Conservation (phyloP, 768 basidiomycete species). For the Macrocybe gigantea region DNA sequence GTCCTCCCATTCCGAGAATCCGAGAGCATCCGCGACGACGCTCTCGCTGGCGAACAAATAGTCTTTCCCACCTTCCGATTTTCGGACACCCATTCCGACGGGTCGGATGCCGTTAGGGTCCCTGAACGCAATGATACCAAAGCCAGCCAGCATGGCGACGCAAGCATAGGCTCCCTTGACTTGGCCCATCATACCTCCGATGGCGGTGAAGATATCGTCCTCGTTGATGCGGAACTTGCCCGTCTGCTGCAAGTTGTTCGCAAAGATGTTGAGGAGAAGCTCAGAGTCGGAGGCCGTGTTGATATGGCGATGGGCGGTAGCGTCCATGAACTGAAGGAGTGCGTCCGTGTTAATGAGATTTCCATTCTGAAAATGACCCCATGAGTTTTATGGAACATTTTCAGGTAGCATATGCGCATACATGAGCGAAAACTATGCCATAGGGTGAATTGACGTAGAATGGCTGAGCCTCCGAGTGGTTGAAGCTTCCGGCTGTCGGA, state of each 20-base stretch:
- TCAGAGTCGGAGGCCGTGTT: slow-evolving; percentile 99
- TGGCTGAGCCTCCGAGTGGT: slow-evolving; percentile 95
- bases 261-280: slow-evolving; percentile 94
- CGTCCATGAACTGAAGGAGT: slow-evolving; percentile 91
- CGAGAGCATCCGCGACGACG: slow-evolving; percentile 90
- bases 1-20: slow-evolving; percentile 91
- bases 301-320: slow-evolving; percentile 94
- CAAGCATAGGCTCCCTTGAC: slow-evolving; percentile 95
- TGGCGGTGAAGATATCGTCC: slow-evolving; percentile 96
- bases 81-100: slow-evolving; percentile 77
- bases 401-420: slow-evolving; percentile 29
- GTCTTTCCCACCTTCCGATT: slow-evolving; percentile 56
- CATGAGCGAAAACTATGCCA: slow-evolving; percentile 97
- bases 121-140: slow-evolving; percentile 95
- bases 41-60: slow-evolving; percentile 94
- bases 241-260: slow-evolving; percentile 95
- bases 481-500: slow-evolving; percentile 96
- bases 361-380: slow-evolving; percentile 64
- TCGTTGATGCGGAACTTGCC: slow-evolving; percentile 99
- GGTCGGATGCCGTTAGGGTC: slow-evolving; percentile 98
- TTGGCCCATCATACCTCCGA: slow-evolving; percentile 83
- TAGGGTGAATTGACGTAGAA: slow-evolving; percentile 99
- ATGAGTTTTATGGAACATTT: background rate
- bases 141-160: slow-evolving; percentile 98
- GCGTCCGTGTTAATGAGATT: slow-evolving; percentile 91